Conservation (phyloP, 768 basidiomycete genomes). For the Lentinus brumalis region DNA sequence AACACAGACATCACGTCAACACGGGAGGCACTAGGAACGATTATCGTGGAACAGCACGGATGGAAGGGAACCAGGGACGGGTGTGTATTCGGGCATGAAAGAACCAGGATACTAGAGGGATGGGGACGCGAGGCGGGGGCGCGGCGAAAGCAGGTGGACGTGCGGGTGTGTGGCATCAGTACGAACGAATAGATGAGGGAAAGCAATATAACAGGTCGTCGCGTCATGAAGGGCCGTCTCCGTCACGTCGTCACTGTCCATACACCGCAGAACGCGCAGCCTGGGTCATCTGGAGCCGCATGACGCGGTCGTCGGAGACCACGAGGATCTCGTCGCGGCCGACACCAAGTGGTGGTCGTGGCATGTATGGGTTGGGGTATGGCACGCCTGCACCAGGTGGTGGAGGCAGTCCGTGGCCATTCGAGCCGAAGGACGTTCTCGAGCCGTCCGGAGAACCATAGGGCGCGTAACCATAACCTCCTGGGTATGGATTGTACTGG, state of each 20-base stretch:
- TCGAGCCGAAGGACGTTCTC: slow-evolving; percentile 19
- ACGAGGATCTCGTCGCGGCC: slow-evolving; percentile 86
- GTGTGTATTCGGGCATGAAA: background rate
- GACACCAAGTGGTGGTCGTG: slow-evolving; percentile 44
- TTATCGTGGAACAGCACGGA: slow-evolving; percentile 14
- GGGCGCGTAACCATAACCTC: slow-evolving; percentile 32
- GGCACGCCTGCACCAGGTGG: slow-evolving; percentile 30
- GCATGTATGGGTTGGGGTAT: slow-evolving; percentile 47
- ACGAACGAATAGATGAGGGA: slow-evolving; percentile 3
- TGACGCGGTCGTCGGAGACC: slow-evolving; percentile 85
- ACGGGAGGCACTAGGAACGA: background rate
- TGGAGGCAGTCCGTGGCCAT: slow-evolving; percentile 12
- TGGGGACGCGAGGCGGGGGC: slow-evolving; percentile 41
- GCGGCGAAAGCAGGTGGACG: slow-evolving; percentile 9
- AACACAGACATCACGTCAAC: slow-evolving; percentile 17
- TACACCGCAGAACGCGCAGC: slow-evolving; percentile 20
- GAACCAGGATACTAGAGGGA: slow-evolving; percentile 37
- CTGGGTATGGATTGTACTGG: slow-evolving; percentile 39
- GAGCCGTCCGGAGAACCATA: slow-evolving; percentile 32
- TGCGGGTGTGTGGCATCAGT: slow-evolving; percentile 9
- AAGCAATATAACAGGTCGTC: slow-evolving; percentile 18
- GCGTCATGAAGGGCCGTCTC: slow-evolving; percentile 11
- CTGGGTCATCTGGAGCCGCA: slow-evolving; percentile 60
- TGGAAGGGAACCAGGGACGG: slow-evolving; percentile 3
- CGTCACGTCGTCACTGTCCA: background rate